Evolutionary conservation across 179 eudicot genomes (phyloP).

Genomic region (Pouteria campechiana): DNA sequence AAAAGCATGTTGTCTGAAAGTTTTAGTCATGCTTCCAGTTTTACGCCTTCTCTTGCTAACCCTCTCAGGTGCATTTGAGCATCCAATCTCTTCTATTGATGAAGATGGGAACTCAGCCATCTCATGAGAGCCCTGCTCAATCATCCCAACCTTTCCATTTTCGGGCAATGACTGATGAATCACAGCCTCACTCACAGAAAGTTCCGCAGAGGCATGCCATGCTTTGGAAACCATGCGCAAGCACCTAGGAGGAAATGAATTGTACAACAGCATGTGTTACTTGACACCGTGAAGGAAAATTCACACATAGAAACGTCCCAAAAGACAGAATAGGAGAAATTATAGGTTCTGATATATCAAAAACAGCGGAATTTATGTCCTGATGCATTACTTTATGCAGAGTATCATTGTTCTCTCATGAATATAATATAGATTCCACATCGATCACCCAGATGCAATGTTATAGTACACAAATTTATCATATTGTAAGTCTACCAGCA

Average conservation of each 20-base stretch:
- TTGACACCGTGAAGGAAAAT: background rate
- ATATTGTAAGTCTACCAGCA: no score
- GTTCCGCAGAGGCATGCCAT: slow-evolving; percentile 42
- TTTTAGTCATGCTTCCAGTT: slow-evolving; percentile 8
- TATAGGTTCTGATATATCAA: no score
- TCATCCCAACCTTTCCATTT: slow-evolving; percentile 28
- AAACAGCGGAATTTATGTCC: no score
- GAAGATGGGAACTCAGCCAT: slow-evolving; percentile 12
- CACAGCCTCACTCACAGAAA: slow-evolving; percentile 15
- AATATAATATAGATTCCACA: no score
- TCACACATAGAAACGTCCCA: background rate
- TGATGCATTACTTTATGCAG: no score
- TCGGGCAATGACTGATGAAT: slow-evolving; percentile 15
- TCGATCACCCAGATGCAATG: no score
- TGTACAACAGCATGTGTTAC: slow-evolving; percentile 1
- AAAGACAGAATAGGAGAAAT: background rate
- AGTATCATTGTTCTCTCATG: no score
- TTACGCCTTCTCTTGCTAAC: slow-evolving; percentile 6
- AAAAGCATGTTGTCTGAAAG: slow-evolving; percentile 21
- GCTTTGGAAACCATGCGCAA: slow-evolving; percentile 61
- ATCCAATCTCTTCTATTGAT: slow-evolving; percentile 3
- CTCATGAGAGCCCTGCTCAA: slow-evolving; percentile 5
- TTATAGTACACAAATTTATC: no score
- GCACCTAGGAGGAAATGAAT: slow-evolving; percentile 24
- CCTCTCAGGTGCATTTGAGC: slow-evolving; percentile 6